A percentile compares a stretch with the other conserved stretches of the same genome.
phyloP scores from a whole-genome alignment of 1,284 basidiomycete species.

The Moesziomyces sp. region DNA sequence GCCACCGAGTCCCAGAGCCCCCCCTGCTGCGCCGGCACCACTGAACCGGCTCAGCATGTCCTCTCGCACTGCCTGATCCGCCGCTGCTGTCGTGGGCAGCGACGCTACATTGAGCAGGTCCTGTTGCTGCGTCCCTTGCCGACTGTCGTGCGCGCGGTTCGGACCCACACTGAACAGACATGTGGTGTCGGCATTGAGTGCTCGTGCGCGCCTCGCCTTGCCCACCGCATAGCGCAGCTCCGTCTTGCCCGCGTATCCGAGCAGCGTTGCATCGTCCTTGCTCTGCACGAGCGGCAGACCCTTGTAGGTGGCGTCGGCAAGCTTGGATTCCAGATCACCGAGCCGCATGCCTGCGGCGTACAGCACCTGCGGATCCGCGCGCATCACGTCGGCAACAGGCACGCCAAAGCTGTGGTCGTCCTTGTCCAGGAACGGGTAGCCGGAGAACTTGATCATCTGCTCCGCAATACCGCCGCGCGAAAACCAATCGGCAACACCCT shows the following conservation, averaged over 20 bases:
- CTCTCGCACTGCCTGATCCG: slow-evolving; percentile 30
- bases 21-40: slow-evolving; percentile 12
- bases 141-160: slow-evolving; percentile 3
- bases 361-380: slow-evolving; percentile 79
- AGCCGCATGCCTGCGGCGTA: slow-evolving; percentile 81
- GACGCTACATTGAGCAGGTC: slow-evolving; percentile 32
- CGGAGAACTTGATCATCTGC: slow-evolving; percentile 96
- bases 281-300: slow-evolving; percentile 87
- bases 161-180: slow-evolving; percentile 58
- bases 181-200: slow-evolving; percentile 37
- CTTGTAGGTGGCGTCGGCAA: slow-evolving; percentile 73
- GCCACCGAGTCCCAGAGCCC: slow-evolving; percentile 14
- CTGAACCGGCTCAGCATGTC: slow-evolving; percentile 39
- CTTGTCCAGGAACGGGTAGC: slow-evolving; percentile 89
- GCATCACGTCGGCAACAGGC: slow-evolving; percentile 90
- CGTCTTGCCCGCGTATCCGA: slow-evolving; percentile 88
- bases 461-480: slow-evolving; percentile 94
- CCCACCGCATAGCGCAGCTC: slow-evolving; percentile 88
- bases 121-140: slow-evolving; percentile 12
- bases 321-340: slow-evolving; percentile 73
- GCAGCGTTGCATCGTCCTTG: slow-evolving; percentile 72
- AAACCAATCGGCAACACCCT: slow-evolving; percentile 95
- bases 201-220: slow-evolving; percentile 67
- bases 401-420: slow-evolving; percentile 86
- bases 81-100: slow-evolving; percentile 34